Conservation (phyloP, 306 rosid genomes). For the Cicer judaicum region DNA sequence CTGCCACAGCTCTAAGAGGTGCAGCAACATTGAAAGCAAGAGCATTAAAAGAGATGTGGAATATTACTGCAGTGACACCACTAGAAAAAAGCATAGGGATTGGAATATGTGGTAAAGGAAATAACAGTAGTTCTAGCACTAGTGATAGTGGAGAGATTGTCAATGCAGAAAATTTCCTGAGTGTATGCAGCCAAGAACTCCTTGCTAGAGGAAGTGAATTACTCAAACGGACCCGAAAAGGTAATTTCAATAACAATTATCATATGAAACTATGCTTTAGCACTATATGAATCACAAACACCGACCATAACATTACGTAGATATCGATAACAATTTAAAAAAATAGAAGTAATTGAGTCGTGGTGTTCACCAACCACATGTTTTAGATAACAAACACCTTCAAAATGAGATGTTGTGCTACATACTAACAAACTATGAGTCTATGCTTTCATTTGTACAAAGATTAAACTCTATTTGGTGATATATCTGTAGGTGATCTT, state of each 20-base stretch:
- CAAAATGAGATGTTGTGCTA: no score
- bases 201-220: constrained; percentile 90
- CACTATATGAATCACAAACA: not conserved
- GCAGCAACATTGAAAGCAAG: constrained; percentile 96
- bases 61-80: constrained; percentile 78
- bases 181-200: constrained; percentile 63
- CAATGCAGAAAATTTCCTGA: constrained; percentile 60
- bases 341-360: no score
- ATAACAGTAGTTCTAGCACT: constrained; percentile 49
- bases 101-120: constrained; percentile 68
- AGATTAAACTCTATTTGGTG: constrained; percentile 16
- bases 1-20: constrained; percentile 97
- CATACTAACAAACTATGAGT: not conserved
- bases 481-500: constrained; percentile 81
- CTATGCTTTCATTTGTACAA: not conserved
- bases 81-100: constrained; percentile 71
- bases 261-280: not conserved
- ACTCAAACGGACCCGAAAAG: constrained; percentile 93
- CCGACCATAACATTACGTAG: no score
- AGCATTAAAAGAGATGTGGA: constrained; percentile 91
- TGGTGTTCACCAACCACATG: no score
- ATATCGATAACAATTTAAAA: no score
- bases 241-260: constrained; percentile 41
- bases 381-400: no score
- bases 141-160: constrained; percentile 72